Percentiles rank a stretch among this genome's conserved stretches.
Evolutionary conservation across 306 rosid genomes (phyloP).

Genomic region (Acacia confusa): DNA sequence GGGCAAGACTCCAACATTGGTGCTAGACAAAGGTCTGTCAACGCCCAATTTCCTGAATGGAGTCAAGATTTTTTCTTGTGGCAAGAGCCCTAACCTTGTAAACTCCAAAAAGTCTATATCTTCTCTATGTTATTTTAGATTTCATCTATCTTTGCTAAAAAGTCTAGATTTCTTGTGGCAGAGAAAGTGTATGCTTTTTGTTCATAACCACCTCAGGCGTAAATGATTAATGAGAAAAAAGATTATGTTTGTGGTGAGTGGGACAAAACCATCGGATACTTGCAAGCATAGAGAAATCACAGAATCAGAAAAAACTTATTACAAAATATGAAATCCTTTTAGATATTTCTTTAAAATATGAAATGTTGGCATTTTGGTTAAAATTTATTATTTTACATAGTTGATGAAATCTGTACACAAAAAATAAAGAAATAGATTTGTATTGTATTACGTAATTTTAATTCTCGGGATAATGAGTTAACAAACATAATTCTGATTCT

Average conservation of each 20-base stretch:
- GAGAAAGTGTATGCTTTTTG: not conserved
- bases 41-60: conserved; percentile 44
- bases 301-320: too few relatives aligned
- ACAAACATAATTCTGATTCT: too few relatives aligned
- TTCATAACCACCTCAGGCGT: not conserved
- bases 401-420: too few relatives aligned
- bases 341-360: too few relatives aligned
- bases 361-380: too few relatives aligned
- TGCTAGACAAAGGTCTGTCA: conserved; percentile 52
- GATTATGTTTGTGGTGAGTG: not conserved
- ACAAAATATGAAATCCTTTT: too few relatives aligned
- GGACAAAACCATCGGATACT: not conserved
- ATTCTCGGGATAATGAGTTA: too few relatives aligned
- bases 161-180: not conserved
- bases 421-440: too few relatives aligned
- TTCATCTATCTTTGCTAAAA: not conserved
- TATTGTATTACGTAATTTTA: too few relatives aligned
- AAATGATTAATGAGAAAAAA: not conserved
- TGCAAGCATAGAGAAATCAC: not conserved
- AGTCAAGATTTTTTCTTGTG: conserved; percentile 45
- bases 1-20: conserved; percentile 55
- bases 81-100: too few relatives aligned
- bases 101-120: too few relatives aligned
- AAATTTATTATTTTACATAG: too few relatives aligned
- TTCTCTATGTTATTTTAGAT: not conserved